These are phyloP conservation scores for Lipomyces chichibuensis DNA, from an alignment of 805 yeast genomes.

Conservation along the genomic window DNA sequence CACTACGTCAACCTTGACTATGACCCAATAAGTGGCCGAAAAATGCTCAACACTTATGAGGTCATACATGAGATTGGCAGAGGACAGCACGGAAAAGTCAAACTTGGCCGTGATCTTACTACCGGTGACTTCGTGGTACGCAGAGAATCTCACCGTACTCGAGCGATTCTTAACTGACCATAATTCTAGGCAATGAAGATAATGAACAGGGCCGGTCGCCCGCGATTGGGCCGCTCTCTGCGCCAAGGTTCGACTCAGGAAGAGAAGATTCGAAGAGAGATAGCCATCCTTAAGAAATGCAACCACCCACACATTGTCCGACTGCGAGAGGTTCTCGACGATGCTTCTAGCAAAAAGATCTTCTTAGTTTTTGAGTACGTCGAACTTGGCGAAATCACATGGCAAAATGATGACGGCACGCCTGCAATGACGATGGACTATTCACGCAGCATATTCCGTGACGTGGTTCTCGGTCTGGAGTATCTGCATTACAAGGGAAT, in stretches of 20 bases:
- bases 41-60: constrained; percentile 86
- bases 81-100: constrained; percentile 99
- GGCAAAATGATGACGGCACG: constrained; percentile 59
- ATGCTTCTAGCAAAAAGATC: constrained; percentile 76
- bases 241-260: constrained; percentile 55
- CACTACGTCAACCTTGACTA: constrained; percentile 77
- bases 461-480: constrained; percentile 84
- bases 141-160: not conserved
- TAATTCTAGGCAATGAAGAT: constrained; percentile 73
- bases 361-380: constrained; percentile 88
- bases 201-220: constrained; percentile 70
- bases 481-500: constrained; percentile 88
- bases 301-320: constrained; percentile 91
- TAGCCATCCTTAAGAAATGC: constrained; percentile 91
- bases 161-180: not conserved
- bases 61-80: constrained; percentile 83
- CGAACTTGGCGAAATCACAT: constrained; percentile 85
- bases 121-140: constrained; percentile 43
- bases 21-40: constrained; percentile 82
- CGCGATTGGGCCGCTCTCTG: constrained; percentile 52
- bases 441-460: constrained; percentile 74
- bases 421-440: constrained; percentile 72
- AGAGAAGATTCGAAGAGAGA: constrained; percentile 78
- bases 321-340: constrained; percentile 85
- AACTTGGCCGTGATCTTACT: constrained; percentile 77